Conservation (phyloP, 1,284 basidiomycete species). For the Bjerkandera adusta region DNA sequence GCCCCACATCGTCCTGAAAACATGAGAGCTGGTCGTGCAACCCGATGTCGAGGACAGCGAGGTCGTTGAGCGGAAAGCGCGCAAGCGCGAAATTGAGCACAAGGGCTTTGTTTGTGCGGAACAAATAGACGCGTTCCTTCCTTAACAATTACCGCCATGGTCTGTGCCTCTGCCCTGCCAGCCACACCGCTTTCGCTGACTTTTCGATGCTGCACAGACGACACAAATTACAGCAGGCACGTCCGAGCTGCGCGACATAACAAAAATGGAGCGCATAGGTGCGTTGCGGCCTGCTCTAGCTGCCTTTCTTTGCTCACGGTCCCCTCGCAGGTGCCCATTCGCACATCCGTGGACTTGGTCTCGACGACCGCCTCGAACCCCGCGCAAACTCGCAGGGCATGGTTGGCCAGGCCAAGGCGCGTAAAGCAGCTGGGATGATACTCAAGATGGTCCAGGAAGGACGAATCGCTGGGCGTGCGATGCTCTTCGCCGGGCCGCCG, state of each 20-base stretch:
- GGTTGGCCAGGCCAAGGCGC: conserved; percentile 93
- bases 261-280: conserved; percentile 97
- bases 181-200: not conserved
- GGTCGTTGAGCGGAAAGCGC: not conserved
- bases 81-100: conserved; percentile 2
- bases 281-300: too few species aligned
- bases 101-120: conserved; percentile 27
- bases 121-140: conserved; percentile 34
- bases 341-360: conserved; percentile 93
- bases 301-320: conserved; percentile 7
- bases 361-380: conserved; percentile 91
- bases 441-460: conserved; percentile 98
- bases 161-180: conserved; percentile 13
- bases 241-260: conserved; percentile 82
- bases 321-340: conserved; percentile 81
- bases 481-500: conserved; percentile 95
- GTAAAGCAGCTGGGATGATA: conserved; percentile 96
- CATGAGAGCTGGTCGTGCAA: conserved; percentile 17
- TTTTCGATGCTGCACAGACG: conserved; percentile 36
- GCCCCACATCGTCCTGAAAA: conserved; percentile 31
- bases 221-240: conserved; percentile 72
- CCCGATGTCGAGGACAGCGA: conserved; percentile 8
- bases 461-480: conserved; percentile 91
- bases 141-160: conserved; percentile 27
- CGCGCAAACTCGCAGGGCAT: conserved; percentile 89